Base-by-base conservation (phyloP, 345 rosid species). In the Luvunga scandens region DNA sequence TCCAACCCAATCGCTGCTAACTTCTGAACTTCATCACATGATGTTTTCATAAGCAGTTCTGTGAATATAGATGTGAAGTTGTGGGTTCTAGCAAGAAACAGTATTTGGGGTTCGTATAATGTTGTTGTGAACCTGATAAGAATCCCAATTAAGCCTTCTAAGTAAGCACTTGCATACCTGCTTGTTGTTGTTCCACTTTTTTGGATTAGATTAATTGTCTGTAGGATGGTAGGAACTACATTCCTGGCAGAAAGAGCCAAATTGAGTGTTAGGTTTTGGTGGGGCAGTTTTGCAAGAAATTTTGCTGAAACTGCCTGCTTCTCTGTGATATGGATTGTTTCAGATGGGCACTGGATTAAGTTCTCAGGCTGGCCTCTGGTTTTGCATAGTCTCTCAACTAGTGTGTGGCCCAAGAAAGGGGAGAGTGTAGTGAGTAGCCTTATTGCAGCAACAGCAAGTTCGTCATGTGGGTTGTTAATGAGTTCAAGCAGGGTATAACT, bases 41-140 rank as follows among this genome's bases (percentile, higher is more conserved):
- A 85, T 80, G 96, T 86, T 82, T 81, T 91, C 89, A 79, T 86
- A 67, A 95, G 93, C 80, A 92, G 80, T 50, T 95, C 96, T 14
- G 92, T 85, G 79, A 95, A 92, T 73, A 92, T 83, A 56, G 84
- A 66, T 36, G 97, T 88, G 85, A 95, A 84, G 78, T 91, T 88
- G 88, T 91, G 79, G 83, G 81, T 83, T 88, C 64, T 93, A 77
- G 94, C 97, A 22, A 89, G 87, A 78, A 75, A 79, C 85, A 91
- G 74, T 53, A 89, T 84, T 70, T 88, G 93, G 33, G 94, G 85
- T 71, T 95, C 96, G 25, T 93, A 89, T 68, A 95, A 80, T 72
- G 96, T 93, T 24, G 94, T 83, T 22, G 98, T 95, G 90, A 93
- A 91, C 85, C 97, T 90, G 78, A 90, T 97, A 71, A 95, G 88